Percentiles rank a stretch among this genome's conserved stretches.
Evolutionary conservation across 2,329 filamentous ascomycete genomes (phyloP).

Genomic region (Hypoxylon sp.): DNA sequence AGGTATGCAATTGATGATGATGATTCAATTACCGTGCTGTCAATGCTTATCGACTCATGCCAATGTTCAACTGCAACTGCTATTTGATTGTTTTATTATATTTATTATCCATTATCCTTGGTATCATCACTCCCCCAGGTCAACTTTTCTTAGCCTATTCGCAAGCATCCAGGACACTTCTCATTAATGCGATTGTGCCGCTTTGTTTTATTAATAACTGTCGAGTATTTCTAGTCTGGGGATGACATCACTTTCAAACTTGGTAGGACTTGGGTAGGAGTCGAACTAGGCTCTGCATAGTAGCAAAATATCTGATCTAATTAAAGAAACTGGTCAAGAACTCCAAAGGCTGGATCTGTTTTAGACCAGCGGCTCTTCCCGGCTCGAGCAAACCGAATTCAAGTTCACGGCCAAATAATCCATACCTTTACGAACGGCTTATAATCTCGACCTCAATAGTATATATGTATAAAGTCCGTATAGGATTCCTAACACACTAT

Average conservation of each 20-base stretch:
- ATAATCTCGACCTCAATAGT: not conserved
- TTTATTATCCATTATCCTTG: no score
- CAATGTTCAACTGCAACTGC: no score
- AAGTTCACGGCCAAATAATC: not conserved
- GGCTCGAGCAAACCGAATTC: constrained; percentile 3
- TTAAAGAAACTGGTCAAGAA: constrained; percentile 24
- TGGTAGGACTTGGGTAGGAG: no score
- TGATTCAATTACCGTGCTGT: no score
- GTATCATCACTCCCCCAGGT: no score
- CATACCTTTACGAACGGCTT: not conserved
- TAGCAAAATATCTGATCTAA: constrained; percentile 24
- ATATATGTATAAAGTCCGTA: no score
- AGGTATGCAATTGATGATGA: no score
- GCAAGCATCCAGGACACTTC: no score
- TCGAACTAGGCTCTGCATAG: constrained; percentile 20
- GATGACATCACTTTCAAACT: constrained; percentile 33
- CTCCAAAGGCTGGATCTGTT: constrained; percentile 6
- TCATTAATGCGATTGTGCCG: not conserved
- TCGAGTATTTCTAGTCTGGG: not conserved
- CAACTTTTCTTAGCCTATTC: no score
- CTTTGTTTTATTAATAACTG: not conserved
- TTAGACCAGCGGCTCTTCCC: constrained; percentile 20
- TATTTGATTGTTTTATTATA: no score
- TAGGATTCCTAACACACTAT: no score
- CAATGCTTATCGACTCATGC: no score